Evolutionary conservation across 805 yeast genomes (phyloP), one percentile per base, ranked within the genome.

Genomic region (Candida golubevii): DNA sequence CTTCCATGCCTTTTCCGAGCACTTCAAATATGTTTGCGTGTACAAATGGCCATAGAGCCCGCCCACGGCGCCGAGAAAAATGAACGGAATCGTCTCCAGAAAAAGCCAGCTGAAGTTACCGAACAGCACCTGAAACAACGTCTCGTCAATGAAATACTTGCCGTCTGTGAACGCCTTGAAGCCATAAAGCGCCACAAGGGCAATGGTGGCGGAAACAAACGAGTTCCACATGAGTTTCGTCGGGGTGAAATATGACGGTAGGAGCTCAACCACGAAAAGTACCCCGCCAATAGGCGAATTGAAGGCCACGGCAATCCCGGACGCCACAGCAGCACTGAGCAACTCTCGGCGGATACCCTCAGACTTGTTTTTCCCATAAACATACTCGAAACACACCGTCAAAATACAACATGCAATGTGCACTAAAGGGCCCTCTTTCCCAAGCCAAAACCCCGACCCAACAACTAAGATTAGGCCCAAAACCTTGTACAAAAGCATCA

Each of bases 201-300:
- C 83, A 9, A 83, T 67, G 53, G 88, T 85, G 1, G 96, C 83
- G 54, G 88, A 80, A 3, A 86, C 83, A 62, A 88, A 88, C 7
- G 89, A 79, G 53, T 81, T 82, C 96, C 96, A 88, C 81, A 88
- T 78, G 48, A 83, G 72, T 48, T 74, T 77, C 26, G 78, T 79
- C 15, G 83, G 78, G 38, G 75, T 77, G 56, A 83, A 79, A 56
- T 77, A 85, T 30, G 81, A 76, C 4, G 83, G 79, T 36, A 83
- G 67, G 48, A 79, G 80, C 55, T 88, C 95, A 14, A 85, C 60
- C 5, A 85, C 83, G 60, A 87, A 88, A 29, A 88, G 60, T 1
- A 88, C 93, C 1, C 96, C 96, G 7, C 95, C 95, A 44, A 88
- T 81, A 3, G 96, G 96, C 0, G 95, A 82, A 48, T 84, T 85